phyloP scores from a whole-genome alignment of 257 asterid genomes.

The Anisodus acutangulus region DNA sequence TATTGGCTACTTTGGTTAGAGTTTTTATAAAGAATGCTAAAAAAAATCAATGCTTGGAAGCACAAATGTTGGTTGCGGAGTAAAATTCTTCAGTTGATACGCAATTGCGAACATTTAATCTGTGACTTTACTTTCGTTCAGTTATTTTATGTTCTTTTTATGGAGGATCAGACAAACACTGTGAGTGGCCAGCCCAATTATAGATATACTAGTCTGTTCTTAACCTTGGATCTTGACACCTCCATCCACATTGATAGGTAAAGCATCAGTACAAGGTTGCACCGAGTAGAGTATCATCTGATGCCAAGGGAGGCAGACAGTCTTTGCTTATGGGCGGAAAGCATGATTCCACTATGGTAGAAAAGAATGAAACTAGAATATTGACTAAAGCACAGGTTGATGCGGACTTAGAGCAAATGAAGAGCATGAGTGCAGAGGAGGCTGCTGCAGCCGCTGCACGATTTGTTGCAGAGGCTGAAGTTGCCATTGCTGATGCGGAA shows the following conservation, averaged over 20 bases:
- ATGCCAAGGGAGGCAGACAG: constrained; percentile 41
- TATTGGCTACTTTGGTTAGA: not conserved
- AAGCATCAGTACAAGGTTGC: constrained; percentile 81
- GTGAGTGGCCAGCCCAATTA: not conserved
- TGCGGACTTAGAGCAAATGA: constrained; percentile 32
- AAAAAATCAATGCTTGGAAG: not conserved
- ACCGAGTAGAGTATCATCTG: constrained; percentile 54
- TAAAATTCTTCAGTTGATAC: not conserved
- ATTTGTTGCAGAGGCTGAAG: constrained; percentile 31
- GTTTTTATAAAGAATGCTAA: not conserved
- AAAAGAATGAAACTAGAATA: constrained; percentile 43
- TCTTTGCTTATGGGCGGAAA: constrained; percentile 41
- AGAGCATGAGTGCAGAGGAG: constrained; percentile 32
- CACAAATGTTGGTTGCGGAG: constrained; percentile 18
- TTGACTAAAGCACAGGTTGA: constrained; percentile 46
- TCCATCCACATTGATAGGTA: constrained; percentile 57
- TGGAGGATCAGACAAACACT: not conserved
- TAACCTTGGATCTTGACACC: constrained; percentile 15
- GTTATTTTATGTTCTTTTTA: not conserved
- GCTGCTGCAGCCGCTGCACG: constrained; percentile 36
- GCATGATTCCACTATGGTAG: constrained; percentile 38
- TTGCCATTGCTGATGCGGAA: constrained; percentile 29
- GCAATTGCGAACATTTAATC: not conserved
- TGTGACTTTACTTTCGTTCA: not conserved
- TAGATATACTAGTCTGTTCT: not conserved